phyloP scores from a whole-genome alignment of 192 early-diverging fungal genomes.

The Backusella parvicylindrica region DNA sequence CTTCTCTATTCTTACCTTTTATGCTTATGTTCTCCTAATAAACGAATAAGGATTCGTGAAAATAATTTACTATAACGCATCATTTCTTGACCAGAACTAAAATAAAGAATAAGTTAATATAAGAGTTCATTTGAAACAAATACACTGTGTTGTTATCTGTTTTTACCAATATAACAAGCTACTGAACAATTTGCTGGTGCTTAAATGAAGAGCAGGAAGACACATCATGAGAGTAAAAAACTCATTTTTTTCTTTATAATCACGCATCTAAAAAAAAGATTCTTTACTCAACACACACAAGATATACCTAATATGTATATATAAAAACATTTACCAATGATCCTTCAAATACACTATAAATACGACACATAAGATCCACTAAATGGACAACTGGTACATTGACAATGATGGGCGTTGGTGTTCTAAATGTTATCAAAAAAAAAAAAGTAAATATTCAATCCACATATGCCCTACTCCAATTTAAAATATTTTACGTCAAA shows the following conservation, averaged over 20 bases:
- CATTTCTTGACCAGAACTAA: slow-evolving; percentile 32
- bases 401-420: slow-evolving; percentile 36
- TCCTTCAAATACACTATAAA: slow-evolving; percentile 41
- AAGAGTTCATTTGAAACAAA: too few relatives aligned
- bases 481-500: slow-evolving; percentile 35
- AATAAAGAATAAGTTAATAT: background rate
- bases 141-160: too few relatives aligned
- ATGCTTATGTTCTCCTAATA: slow-evolving; percentile 34
- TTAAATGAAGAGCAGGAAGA: slow-evolving; percentile 39
- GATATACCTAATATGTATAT: too few relatives aligned
- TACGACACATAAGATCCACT: slow-evolving; percentile 44
- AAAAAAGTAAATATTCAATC: background rate
- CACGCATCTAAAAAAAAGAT: slow-evolving; percentile 24
- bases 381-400: slow-evolving; percentile 48
- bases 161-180: slow-evolving; percentile 43
- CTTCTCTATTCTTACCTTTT: slow-evolving; percentile 18
- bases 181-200: slow-evolving; percentile 38
- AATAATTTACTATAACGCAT: slow-evolving; percentile 29
- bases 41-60: slow-evolving; percentile 25
- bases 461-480: too few relatives aligned
- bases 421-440: slow-evolving; percentile 28
- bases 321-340: slow-evolving; percentile 35
- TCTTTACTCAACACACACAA: background rate
- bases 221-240: slow-evolving; percentile 45
- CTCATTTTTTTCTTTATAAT: slow-evolving; percentile 47